A percentile compares a stretch with the other conserved stretches of the same genome.
Evolutionary conservation across 208 protist species (phyloP).

Genomic region (Entamoeba dispar): DNA sequence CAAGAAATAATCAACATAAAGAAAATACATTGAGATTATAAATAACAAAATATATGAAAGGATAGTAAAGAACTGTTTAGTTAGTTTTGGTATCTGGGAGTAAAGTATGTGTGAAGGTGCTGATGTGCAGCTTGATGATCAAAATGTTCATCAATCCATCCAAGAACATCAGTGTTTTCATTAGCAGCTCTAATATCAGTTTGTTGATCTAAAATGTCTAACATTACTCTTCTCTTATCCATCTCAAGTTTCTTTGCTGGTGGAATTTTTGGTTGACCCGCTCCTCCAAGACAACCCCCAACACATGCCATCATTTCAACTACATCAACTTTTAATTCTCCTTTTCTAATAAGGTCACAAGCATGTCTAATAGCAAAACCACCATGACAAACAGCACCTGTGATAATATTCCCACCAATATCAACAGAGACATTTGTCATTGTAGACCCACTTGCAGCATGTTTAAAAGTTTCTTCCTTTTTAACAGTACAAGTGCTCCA

Average conservation of each 20-base stretch:
- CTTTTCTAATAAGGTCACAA: conserved; percentile 8
- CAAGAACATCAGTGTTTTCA: neutral
- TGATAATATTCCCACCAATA: neutral
- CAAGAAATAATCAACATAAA: no score
- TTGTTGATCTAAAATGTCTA: neutral
- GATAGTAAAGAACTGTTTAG: no score
- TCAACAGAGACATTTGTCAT: neutral
- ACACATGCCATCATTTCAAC: conserved; percentile 37
- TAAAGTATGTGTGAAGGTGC: neutral
- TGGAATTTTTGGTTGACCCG: conserved; percentile 28
- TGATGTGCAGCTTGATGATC: neutral
- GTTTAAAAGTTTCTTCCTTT: neutral
- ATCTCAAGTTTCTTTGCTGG: neutral
- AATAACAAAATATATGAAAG: no score
- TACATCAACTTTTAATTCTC: neutral
- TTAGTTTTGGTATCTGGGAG: neutral
- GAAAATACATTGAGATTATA: no score
- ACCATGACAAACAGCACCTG: neutral
- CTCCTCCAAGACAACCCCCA: conserved; percentile 36
- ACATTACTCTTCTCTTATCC: neutral
- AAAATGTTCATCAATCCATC: neutral
- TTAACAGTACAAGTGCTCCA: neutral
- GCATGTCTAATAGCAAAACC: neutral
- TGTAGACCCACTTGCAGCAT: neutral
- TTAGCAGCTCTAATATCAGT: neutral